Evolutionary conservation across 352 stramenopile species (phyloP).

Genomic region (Phytophthora chlamydospora): DNA sequence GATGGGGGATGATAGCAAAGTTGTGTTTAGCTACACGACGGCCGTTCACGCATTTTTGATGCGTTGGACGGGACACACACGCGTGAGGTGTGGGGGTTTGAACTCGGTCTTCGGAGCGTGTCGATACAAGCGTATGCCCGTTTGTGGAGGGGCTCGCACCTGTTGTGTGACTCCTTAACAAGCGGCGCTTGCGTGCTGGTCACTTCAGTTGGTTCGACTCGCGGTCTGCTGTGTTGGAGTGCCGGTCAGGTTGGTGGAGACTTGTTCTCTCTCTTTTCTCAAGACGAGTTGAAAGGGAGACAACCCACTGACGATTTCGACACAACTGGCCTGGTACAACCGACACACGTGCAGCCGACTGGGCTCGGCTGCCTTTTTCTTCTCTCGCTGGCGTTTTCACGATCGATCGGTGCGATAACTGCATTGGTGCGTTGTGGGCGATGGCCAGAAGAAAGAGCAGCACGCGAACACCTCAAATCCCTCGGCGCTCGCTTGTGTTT

Average conservation of each 20-base stretch:
- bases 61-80: constrained; percentile 29
- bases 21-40: constrained; percentile 31
- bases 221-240: constrained; percentile 30
- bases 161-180: neutral
- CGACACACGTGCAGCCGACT: constrained; percentile 25
- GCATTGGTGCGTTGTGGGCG: constrained; percentile 52
- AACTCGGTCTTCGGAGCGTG: constrained; percentile 32
- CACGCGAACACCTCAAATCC: constrained; percentile 54
- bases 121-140: constrained; percentile 21
- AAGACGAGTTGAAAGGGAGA: constrained; percentile 6
- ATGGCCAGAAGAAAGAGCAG: constrained; percentile 50
- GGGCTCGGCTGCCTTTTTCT: constrained; percentile 35
- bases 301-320: constrained; percentile 12
- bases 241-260: constrained; percentile 31
- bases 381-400: constrained; percentile 31
- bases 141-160: constrained; percentile 4
- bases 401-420: constrained; percentile 41
- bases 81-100: constrained; percentile 31
- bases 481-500: constrained; percentile 52
- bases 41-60: constrained; percentile 30
- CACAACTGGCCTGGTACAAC: constrained; percentile 20
- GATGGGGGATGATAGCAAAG: constrained; percentile 32
- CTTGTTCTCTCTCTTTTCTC: constrained; percentile 5
- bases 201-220: constrained; percentile 31
- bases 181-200: constrained; percentile 17